These are phyloP conservation scores for Cercophora scortea DNA, from an alignment of 495 filamentous ascomycete genomes.

Conservation along the genomic window DNA sequence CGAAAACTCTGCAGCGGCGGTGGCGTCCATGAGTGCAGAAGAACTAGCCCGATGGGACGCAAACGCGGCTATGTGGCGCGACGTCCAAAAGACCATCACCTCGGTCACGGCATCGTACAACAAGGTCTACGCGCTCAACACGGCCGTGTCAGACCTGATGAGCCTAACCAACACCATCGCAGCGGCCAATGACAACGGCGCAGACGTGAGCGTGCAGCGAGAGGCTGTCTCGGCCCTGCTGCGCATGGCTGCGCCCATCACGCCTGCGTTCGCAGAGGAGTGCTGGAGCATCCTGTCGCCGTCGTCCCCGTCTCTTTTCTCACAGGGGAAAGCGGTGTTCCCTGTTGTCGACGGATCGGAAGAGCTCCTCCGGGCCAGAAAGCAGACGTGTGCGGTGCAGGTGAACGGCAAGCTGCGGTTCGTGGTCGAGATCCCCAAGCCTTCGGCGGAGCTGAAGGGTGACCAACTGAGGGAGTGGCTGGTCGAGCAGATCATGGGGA, in stretches of 20 bases:
- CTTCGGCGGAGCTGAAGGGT: constrained; percentile 20
- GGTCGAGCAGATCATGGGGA: constrained; percentile 37
- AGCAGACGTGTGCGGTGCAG: constrained; percentile 53
- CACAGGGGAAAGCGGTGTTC: constrained; percentile 31
- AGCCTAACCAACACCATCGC: constrained; percentile 62
- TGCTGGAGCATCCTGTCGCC: constrained; percentile 57
- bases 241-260: constrained; percentile 66
- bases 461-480: constrained; percentile 46
- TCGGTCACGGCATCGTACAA: constrained; percentile 64
- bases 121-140: constrained; percentile 68
- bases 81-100: constrained; percentile 56
- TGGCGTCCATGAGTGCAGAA: constrained; percentile 10
- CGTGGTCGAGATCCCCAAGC: constrained; percentile 47
- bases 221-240: constrained; percentile 44
- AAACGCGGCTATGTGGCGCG: constrained; percentile 52
- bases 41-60: constrained; percentile 30
- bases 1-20: neutral
- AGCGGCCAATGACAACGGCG: constrained; percentile 7
- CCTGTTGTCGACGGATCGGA: constrained; percentile 46
- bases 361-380: constrained; percentile 25
- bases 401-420: constrained; percentile 70
- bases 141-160: constrained; percentile 73
- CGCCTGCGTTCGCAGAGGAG: constrained; percentile 71
- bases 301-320: constrained; percentile 46
- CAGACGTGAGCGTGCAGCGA: constrained; percentile 16